Evolutionary conservation across 2,329 filamentous ascomycete species (phyloP).

Genomic region (Aspergillus pseudonomiae): DNA sequence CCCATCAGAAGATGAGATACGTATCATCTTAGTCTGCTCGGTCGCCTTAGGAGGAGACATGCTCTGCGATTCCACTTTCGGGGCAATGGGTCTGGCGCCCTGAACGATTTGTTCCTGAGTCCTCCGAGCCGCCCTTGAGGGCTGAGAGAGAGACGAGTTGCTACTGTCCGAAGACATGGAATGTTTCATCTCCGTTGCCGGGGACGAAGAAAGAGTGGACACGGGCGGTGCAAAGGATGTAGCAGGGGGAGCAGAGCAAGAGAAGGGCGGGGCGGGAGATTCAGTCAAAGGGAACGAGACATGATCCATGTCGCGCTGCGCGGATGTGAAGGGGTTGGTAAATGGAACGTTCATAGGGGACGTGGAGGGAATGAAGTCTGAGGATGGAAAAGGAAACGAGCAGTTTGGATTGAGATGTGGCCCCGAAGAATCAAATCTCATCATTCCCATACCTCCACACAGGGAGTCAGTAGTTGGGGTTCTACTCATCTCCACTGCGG

Average conservation of each 20-base stretch:
- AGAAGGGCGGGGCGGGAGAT: slow-evolving; percentile 35
- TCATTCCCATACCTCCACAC: slow-evolving; percentile 47
- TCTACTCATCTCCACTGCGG: slow-evolving; percentile 48
- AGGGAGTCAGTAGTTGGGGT: slow-evolving; percentile 50
- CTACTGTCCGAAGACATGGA: slow-evolving; percentile 53
- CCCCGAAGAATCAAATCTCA: slow-evolving; percentile 47
- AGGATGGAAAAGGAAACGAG: slow-evolving; percentile 32
- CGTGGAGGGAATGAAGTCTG: slow-evolving; percentile 31
- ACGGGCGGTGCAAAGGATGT: slow-evolving; percentile 32
- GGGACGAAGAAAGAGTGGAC: slow-evolving; percentile 40
- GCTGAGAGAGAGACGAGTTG: slow-evolving; percentile 46
- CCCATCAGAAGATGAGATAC: slow-evolving; percentile 55
- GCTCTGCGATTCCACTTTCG: slow-evolving; percentile 44
- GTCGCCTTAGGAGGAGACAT: slow-evolving; percentile 34
- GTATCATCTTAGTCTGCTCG: slow-evolving; percentile 53
- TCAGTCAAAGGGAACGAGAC: slow-evolving; percentile 36
- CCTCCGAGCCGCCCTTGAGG: slow-evolving; percentile 50
- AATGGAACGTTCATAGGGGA: slow-evolving; percentile 34
- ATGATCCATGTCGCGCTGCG: slow-evolving; percentile 26
- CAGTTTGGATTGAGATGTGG: slow-evolving; percentile 38
- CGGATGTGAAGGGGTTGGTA: slow-evolving; percentile 25
- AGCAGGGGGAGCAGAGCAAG: slow-evolving; percentile 40
- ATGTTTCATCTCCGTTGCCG: slow-evolving; percentile 54
- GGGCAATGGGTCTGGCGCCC: slow-evolving; percentile 54
- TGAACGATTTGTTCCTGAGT: slow-evolving; percentile 53